Percentiles rank a stretch among this genome's conserved stretches.
phyloP scores from a whole-genome alignment of 768 basidiomycete genomes.

The Hericium rajendrae region DNA sequence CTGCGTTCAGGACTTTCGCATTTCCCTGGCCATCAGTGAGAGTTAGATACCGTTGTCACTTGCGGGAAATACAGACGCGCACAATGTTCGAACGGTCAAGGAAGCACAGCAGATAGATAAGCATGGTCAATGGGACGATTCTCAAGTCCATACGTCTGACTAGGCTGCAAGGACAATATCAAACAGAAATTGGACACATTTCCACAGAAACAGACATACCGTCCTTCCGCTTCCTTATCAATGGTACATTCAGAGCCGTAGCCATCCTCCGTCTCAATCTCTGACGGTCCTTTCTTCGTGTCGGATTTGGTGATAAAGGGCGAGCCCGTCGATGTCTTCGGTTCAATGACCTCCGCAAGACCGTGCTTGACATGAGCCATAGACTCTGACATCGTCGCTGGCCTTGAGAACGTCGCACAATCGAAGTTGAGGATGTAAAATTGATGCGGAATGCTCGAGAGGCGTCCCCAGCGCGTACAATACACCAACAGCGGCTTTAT shows the following conservation, averaged over 20 bases:
- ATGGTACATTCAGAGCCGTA: background rate
- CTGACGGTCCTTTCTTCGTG: background rate
- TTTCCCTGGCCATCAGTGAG: too few relatives aligned
- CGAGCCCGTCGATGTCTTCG: too few relatives aligned
- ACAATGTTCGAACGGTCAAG: conserved; percentile 19
- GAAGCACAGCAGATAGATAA: conserved; percentile 30
- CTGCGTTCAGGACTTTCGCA: conserved; percentile 14
- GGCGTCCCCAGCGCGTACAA: too few relatives aligned
- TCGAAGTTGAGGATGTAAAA: too few relatives aligned
- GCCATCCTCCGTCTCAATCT: background rate
- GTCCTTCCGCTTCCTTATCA: background rate
- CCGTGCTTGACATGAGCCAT: too few relatives aligned
- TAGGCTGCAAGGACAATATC: background rate
- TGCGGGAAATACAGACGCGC: background rate
- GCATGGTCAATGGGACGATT: conserved; percentile 27
- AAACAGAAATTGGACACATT: background rate
- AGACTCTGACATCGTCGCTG: too few relatives aligned
- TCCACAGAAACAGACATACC: background rate
- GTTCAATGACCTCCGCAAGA: too few relatives aligned
- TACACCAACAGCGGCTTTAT: too few relatives aligned
- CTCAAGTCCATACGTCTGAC: conserved; percentile 24
- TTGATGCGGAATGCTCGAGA: too few relatives aligned
- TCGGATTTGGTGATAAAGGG: background rate
- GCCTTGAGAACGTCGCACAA: too few relatives aligned
- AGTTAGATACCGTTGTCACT: too few relatives aligned